Evolutionary conservation across 805 yeast genomes (phyloP), one percentile per base, ranked within the genome.

Genomic region (Nakazawaea molendinolei): DNA sequence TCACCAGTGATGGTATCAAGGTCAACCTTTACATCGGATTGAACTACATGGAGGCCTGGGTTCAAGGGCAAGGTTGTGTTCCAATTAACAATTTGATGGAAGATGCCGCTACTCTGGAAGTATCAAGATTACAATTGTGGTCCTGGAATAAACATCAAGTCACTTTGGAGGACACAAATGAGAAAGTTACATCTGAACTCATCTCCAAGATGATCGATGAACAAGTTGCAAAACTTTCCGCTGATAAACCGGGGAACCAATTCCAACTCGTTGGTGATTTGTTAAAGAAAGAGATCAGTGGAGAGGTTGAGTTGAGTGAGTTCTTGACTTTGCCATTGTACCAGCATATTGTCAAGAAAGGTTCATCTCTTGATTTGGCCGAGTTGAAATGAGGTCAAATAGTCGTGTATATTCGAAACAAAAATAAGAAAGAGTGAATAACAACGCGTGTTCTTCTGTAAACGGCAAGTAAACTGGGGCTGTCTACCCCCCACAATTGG

Each of bases 81-180:
- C 90, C 94, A 46, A 83, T 83, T 57, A 82, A 83, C 65, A 74
- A 76, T 56, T 67, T 83, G 58, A 83, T 83, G 94, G 94, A 83
- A 61, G 94, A 83, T 58, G 94, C 94, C 20, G 92, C 92, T 23
- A 83, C 94, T 34, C 90, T 92, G 27, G 94, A 83, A 60, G 94
- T 83, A 26, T 79, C 89, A 24, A 73, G 92, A 63, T 71, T 86
- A 43, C 90, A 82, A 61, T 66, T 83, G 47, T 79, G 79, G 69
- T 86, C 85, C 55, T 83, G 94, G 94, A 83, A 78, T 35, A 79
- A 76, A 41, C 89, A 83, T 55, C 74, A 75, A 30, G 81, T 76
- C 30, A 61, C 54, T 38, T 53, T 73, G 42, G 68, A 74, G 38
- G 85, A 79, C 49, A 67, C 76, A 18, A 78, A 78, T 33, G 69